Conservation (phyloP, 2,329 filamentous ascomycete species). For the Claviceps pazoutovae region DNA sequence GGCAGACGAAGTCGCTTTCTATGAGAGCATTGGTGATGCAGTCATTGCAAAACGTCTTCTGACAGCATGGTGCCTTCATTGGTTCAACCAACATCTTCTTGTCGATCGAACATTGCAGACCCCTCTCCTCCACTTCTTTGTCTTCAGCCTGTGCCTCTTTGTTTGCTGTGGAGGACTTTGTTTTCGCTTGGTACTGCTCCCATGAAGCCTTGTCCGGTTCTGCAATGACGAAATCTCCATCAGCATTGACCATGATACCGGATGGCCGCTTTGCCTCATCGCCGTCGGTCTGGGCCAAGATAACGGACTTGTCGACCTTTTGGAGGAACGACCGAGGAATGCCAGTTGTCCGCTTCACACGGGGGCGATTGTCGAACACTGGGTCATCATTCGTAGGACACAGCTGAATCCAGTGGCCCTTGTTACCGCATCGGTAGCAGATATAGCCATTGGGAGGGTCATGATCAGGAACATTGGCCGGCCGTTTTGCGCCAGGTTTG, state of each 20-base stretch:
- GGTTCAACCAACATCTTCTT: slow-evolving; percentile 96
- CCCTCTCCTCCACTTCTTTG: slow-evolving; percentile 77
- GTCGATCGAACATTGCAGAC: slow-evolving; percentile 89
- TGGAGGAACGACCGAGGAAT: slow-evolving; percentile 93
- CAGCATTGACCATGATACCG: slow-evolving; percentile 93
- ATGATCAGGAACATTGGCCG: slow-evolving; percentile 72
- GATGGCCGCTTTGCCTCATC: slow-evolving; percentile 75
- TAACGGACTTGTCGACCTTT: slow-evolving; percentile 81
- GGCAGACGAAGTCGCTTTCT: slow-evolving; percentile 94
- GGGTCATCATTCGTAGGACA: slow-evolving; percentile 98
- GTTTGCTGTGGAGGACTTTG: slow-evolving; percentile 72
- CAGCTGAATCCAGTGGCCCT: slow-evolving; percentile 98
- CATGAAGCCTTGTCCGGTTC: slow-evolving; percentile 91
- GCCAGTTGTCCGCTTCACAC: slow-evolving; percentile 91
- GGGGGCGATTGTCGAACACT: slow-evolving; percentile 82
- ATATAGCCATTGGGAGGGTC: slow-evolving; percentile 89
- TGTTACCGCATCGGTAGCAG: slow-evolving; percentile 90
- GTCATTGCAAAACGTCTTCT: slow-evolving; percentile 97
- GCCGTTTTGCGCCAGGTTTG: slow-evolving; percentile 49
- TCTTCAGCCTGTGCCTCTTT: slow-evolving; percentile 64
- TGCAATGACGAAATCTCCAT: slow-evolving; percentile 93
- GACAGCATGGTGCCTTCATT: slow-evolving; percentile 97
- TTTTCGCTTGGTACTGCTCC: slow-evolving; percentile 93
- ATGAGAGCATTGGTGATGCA: slow-evolving; percentile 99
- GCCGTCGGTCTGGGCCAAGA: slow-evolving; percentile 57